Evolutionary conservation across 2,329 filamentous ascomycete species (phyloP), one percentile per base, ranked within the genome.

Genomic region (Aschersonia sp.): DNA sequence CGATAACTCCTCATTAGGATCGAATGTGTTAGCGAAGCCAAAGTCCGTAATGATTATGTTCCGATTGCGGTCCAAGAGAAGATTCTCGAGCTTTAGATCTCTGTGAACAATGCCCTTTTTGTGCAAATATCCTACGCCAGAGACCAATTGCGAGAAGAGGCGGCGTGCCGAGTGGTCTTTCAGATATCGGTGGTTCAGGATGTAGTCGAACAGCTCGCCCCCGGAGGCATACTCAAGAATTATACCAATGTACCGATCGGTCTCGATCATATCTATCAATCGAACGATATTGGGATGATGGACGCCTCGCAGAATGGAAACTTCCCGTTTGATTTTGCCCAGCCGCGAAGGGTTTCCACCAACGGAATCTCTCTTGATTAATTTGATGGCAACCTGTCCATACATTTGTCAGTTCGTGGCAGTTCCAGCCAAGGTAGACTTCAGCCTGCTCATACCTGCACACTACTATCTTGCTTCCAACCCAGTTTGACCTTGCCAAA

Each of bases 41-140:
- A 98, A 98, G 67, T 98, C 92, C 12, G 92, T 98, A 61, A 98
- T 98, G 68, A 98, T 98, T 60, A 98, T 97, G 70, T 98, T 98
- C 53, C 88, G 84, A 62, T 98, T 96, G 53, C 90, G 83, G 66
- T 98, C 92, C 46, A 98, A 75, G 39, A 98, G 75, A 57, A 98
- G 65, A 60, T 98, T 98, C 68, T 98, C 92, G 44, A 98, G 74
- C 68, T 98, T 98, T 55, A 98, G 68, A 68, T 98, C 92, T 58
- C 92, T 83, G 63, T 98, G 92, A 11, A 98, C 92, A 56, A 98
- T 98, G 51, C 92, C 92, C 68, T 95, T 97, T 67, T 95, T 96
- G 69, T 98, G 92, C 50, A 98, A 72, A 66, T 98, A 98, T 37
- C 92, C 92, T 9, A 98, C 92, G 42, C 92, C 92, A 6, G 90